Conservation (phyloP, 345 rosid genomes). For the Anastatica hierochuntica region DNA sequence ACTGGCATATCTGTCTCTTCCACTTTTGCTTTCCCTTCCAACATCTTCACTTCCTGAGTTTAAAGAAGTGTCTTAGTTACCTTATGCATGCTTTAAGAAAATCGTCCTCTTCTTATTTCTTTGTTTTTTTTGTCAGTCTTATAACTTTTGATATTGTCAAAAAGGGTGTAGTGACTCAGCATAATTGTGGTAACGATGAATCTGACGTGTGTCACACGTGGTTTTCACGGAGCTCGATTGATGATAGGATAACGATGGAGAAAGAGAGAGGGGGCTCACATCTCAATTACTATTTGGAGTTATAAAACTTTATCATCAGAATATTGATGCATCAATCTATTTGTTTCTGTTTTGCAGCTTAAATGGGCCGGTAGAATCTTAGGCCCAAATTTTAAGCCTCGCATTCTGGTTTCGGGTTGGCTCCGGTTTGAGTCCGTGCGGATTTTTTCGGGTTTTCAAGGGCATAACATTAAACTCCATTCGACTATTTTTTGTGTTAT, state of each 20-base stretch:
- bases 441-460: too few species aligned
- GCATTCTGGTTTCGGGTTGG: too few species aligned
- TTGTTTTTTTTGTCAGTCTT: too few species aligned
- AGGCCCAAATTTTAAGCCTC: too few species aligned
- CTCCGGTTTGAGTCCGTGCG: too few species aligned
- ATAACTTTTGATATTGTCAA: neutral
- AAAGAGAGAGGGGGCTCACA: too few species aligned
- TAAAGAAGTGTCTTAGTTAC: too few species aligned
- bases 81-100: too few species aligned
- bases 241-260: constrained; percentile 18
- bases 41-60: constrained; percentile 29
- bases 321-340: neutral
- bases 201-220: constrained; percentile 21
- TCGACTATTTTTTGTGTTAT: too few species aligned
- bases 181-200: neutral
- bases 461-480: too few species aligned
- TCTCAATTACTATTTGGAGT: neutral
- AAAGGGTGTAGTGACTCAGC: constrained; percentile 17
- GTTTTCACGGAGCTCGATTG: too few species aligned
- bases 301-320: neutral
- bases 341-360: neutral
- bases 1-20: constrained; percentile 87
- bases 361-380: neutral
- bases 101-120: too few species aligned
- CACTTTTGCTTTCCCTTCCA: constrained; percentile 64